phyloP scores from a whole-genome alignment of 129 eudicot species.

The Glebionis coronaria region DNA sequence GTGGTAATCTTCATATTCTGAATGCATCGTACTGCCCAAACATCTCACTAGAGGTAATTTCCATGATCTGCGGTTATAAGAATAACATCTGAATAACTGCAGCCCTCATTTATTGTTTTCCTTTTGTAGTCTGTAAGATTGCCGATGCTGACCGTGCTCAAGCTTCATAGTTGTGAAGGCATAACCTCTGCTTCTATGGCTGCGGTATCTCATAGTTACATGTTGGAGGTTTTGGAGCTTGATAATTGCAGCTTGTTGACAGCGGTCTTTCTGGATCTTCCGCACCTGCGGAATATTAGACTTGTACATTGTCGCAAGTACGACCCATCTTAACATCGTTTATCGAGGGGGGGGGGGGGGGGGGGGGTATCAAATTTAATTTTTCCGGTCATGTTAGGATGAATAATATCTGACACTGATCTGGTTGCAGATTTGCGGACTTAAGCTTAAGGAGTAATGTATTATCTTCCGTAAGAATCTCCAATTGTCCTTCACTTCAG shows the following conservation, averaged over 20 bases:
- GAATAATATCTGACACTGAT: slow-evolving; percentile 16
- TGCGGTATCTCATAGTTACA: slow-evolving; percentile 62
- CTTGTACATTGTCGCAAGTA: slow-evolving; percentile 99
- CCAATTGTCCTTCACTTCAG: slow-evolving; percentile 82
- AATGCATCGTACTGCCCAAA: slow-evolving; percentile 98
- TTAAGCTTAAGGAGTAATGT: slow-evolving; percentile 55
- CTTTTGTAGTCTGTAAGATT: slow-evolving; percentile 66
- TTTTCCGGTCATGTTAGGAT: background rate
- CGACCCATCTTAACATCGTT: background rate
- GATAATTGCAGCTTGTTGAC: slow-evolving; percentile 84
- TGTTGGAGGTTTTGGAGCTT: slow-evolving; percentile 97
- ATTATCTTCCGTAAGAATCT: slow-evolving; percentile 77
- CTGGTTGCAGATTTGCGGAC: slow-evolving; percentile 68
- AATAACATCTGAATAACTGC: background rate
- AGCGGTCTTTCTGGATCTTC: slow-evolving; percentile 82
- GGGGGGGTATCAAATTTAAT: background rate
- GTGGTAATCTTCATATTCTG: slow-evolving; percentile 62
- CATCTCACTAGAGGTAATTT: slow-evolving; percentile 77
- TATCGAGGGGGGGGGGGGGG: background rate
- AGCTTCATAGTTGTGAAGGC: slow-evolving; percentile 96
- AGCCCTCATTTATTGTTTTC: background rate
- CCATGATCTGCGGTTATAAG: background rate
- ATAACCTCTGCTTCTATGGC: slow-evolving; percentile 94
- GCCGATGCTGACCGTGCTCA: slow-evolving; percentile 85
- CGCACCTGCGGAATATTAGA: slow-evolving; percentile 68